These are phyloP conservation scores for Suillus ampliporus DNA, from an alignment of 768 basidiomycete species.

Conservation along the genomic window DNA sequence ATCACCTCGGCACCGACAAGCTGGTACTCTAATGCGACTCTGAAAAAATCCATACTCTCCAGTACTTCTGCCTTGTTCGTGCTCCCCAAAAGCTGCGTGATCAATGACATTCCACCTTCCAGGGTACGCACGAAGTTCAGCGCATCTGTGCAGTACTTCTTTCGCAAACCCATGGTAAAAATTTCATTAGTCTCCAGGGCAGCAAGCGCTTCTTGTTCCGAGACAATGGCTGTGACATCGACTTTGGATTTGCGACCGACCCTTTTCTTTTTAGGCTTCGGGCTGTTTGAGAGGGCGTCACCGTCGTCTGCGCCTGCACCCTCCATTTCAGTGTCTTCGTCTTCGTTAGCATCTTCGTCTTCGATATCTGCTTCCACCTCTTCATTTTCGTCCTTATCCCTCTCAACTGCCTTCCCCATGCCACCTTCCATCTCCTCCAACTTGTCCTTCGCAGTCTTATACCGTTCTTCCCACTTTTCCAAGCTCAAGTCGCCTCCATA, in stretches of 20 bases:
- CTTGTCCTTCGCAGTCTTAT: slow-evolving; percentile 63
- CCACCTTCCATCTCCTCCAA: slow-evolving; percentile 71
- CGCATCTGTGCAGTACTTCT: slow-evolving; percentile 88
- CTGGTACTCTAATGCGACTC: slow-evolving; percentile 79
- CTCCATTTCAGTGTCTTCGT: slow-evolving; percentile 26
- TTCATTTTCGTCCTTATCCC: slow-evolving; percentile 41
- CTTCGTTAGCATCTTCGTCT: slow-evolving; percentile 41
- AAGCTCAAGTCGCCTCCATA: slow-evolving; percentile 83
- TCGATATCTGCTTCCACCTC: slow-evolving; percentile 42
- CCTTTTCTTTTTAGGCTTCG: slow-evolving; percentile 50
- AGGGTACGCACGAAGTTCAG: slow-evolving; percentile 79
- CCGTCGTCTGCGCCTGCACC: slow-evolving; percentile 41
- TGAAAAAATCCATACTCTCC: slow-evolving; percentile 91
- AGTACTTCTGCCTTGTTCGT: slow-evolving; percentile 85
- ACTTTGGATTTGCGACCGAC: slow-evolving; percentile 74
- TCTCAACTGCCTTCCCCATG: slow-evolving; percentile 66
- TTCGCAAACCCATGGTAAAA: slow-evolving; percentile 70
- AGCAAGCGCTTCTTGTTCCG: slow-evolving; percentile 75
- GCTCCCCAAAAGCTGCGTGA: slow-evolving; percentile 83
- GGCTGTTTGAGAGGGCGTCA: slow-evolving; percentile 43
- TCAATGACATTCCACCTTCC: slow-evolving; percentile 69
- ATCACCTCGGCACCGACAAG: slow-evolving; percentile 77
- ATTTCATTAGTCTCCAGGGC: slow-evolving; percentile 70
- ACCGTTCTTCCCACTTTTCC: slow-evolving; percentile 75
- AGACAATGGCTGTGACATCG: slow-evolving; percentile 69